These are phyloP conservation scores for bread wheat (Triticum aestivum) DNA, from an alignment of 176 grass and related monocot genomes.

Conservation along the genomic window IWGSC_CS_RefSeq_v2.1 NC_057806.1:490126861-490127360, in stretches of 20 bases:
- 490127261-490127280: conserved; percentile 39
- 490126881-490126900: conserved; percentile 50
- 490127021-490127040: conserved; percentile 54
- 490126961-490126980: conserved; percentile 67
- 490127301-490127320: conserved; percentile 22
- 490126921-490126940: conserved; percentile 86
- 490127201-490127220: not conserved
- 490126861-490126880: conserved; percentile 50
- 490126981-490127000: conserved; percentile 7
- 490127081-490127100: conserved; percentile 25
- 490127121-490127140: conserved; percentile 55
- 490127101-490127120: conserved; percentile 45
- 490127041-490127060: conserved; percentile 25
- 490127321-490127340: conserved; percentile 12
- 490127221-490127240: conserved; percentile 33
- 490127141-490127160: conserved; percentile 24
- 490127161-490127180: conserved; percentile 24
- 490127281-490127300: conserved; percentile 12
- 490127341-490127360: conserved; percentile 28
- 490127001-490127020: not conserved
- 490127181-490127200: conserved; percentile 27
- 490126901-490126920: conserved; percentile 39
- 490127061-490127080: conserved; percentile 38
- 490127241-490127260: conserved; percentile 40
- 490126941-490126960: conserved; percentile 51